A percentile compares a stretch with the other conserved stretches of the same genome.
Conservation (phyloP, 1,139 yeast species). For the Torulaspora pretoriensis region DNA sequence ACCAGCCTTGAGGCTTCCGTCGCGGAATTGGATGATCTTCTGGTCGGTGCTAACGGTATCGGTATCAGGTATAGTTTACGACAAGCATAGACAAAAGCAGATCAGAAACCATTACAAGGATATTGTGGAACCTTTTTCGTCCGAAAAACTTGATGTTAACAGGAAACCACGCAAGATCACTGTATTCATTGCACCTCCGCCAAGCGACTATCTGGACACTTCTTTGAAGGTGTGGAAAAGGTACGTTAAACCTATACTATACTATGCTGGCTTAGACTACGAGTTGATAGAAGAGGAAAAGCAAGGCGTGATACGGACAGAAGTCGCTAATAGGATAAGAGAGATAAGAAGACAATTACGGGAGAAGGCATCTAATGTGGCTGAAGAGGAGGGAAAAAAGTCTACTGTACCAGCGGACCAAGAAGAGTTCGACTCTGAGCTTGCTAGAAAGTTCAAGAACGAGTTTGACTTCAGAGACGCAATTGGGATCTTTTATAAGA, state of each 20-base stretch:
- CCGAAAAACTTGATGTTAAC: conserved; percentile 45
- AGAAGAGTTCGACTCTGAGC: conserved; percentile 19
- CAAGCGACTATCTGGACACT: conserved; percentile 81
- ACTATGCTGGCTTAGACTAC: conserved; percentile 82
- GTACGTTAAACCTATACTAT: conserved; percentile 81
- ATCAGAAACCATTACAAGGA: conserved; percentile 66
- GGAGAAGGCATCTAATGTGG: conserved; percentile 22
- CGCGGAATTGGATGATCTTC: conserved; percentile 90
- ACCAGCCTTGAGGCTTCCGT: conserved; percentile 70
- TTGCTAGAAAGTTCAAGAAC: conserved; percentile 38
- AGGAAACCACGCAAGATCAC: conserved; percentile 69
- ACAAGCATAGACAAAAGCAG: conserved; percentile 65
- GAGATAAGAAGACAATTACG: conserved; percentile 50
- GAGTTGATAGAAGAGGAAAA: conserved; percentile 65
- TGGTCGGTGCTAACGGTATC: conserved; percentile 66
- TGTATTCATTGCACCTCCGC: conserved; percentile 91
- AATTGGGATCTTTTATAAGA: conserved; percentile 52
- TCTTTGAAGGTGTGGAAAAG: conserved; percentile 71
- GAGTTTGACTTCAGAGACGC: conserved; percentile 52
- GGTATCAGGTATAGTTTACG: conserved; percentile 74
- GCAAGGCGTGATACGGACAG: conserved; percentile 82
- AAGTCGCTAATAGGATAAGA: conserved; percentile 81
- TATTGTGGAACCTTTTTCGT: conserved; percentile 50
- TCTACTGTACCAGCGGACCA: conserved; percentile 19
- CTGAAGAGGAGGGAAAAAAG: conserved; percentile 16